These are phyloP conservation scores for Nemania diffusa DNA, from an alignment of 2,329 filamentous ascomycete species.

Conservation along the genomic window DNA sequence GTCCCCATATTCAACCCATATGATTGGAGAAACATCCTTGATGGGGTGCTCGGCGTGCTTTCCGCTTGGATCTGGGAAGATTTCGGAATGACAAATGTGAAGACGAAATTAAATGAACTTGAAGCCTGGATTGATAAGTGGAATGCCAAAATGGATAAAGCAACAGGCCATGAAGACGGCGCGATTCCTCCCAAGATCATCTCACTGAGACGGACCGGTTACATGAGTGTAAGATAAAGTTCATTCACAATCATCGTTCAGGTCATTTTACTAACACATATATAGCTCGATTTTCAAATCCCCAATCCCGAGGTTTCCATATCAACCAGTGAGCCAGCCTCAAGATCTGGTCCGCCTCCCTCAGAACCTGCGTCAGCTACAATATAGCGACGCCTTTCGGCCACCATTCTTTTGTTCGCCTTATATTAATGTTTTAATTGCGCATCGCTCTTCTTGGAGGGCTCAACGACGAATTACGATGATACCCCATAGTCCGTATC, in stretches of 20 bases:
- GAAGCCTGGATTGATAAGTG: constrained; percentile 88
- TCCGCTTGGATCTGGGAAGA: constrained; percentile 98
- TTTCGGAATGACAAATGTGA: constrained; percentile 79
- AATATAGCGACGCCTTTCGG: constrained; percentile 19
- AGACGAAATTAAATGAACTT: constrained; percentile 73
- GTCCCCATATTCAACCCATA: constrained; percentile 84
- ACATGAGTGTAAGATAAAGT: constrained; percentile 76
- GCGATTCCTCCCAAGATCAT: constrained; percentile 75
- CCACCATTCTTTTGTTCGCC: constrained; percentile 1
- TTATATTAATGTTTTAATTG: constrained; percentile 24
- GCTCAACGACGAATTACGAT: constrained; percentile 34
- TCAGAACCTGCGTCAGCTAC: constrained; percentile 22
- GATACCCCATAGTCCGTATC: constrained; percentile 34
- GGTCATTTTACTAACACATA: constrained; percentile 40
- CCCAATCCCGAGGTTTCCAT: constrained; percentile 77
- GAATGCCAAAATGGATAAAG: constrained; percentile 78
- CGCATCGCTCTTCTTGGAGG: constrained; percentile 19
- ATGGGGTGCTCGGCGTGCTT: constrained; percentile 79
- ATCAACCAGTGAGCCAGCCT: constrained; percentile 59
- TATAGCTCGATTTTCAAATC: constrained; percentile 81
- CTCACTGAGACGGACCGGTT: constrained; percentile 82
- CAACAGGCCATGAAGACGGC: constrained; percentile 61
- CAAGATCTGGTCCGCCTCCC: constrained; percentile 47
- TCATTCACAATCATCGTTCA: neutral
- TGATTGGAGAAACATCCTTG: constrained; percentile 78